These are phyloP conservation scores for Fraxinus floribunda DNA, from an alignment of 305 asterid species.

Conservation along the genomic window DNA sequence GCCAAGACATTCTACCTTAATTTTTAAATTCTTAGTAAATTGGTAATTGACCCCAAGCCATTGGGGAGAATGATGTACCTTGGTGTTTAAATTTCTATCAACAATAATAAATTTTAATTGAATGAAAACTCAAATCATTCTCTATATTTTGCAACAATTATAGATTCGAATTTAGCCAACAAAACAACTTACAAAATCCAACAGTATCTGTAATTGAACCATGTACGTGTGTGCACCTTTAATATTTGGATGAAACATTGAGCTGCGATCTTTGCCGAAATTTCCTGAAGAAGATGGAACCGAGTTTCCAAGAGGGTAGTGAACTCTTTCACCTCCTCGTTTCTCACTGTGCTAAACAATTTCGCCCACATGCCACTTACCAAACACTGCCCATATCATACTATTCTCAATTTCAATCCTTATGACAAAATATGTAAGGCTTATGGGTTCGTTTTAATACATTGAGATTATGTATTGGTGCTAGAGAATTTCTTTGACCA, in stretches of 20 bases:
- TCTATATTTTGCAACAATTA: not conserved
- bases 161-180: not conserved
- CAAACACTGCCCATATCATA: not conserved
- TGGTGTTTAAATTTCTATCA: not conserved
- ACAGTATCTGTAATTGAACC: not conserved
- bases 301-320: not conserved
- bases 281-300: not conserved
- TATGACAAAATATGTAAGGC: not conserved
- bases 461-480: not conserved
- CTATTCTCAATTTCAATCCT: not conserved
- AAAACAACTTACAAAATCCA: not conserved
- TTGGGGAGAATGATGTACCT: not conserved
- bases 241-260: not conserved
- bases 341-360: not conserved
- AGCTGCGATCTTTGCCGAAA: not conserved
- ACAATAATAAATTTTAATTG: not conserved
- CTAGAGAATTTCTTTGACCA: not conserved
- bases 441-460: not conserved
- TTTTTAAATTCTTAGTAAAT: not conserved
- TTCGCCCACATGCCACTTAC: not conserved
- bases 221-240: not conserved
- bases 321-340: not conserved
- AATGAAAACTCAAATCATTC: not conserved
- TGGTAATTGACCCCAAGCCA: not conserved
- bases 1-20: constrained; percentile 2